phyloP scores from a whole-genome alignment of 73 alveolate genomes.

The Urostyla sp. region DNA sequence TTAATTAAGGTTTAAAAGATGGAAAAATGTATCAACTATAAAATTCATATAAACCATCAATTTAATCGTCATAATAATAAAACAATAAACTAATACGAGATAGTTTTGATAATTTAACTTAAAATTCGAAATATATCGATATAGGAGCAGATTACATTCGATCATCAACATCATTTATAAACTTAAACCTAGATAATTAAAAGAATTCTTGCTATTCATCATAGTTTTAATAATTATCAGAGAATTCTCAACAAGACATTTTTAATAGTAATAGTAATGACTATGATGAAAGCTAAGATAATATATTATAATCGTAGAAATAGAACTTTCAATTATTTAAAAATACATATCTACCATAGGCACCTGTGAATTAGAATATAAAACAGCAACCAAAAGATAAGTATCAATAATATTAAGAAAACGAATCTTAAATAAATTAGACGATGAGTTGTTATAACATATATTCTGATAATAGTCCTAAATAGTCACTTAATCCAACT shows the following conservation, averaged over 20 bases:
- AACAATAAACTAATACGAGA: no score
- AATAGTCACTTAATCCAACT: no score
- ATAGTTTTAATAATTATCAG: background rate
- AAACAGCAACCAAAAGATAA: background rate
- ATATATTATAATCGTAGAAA: background rate
- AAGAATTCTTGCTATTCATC: background rate
- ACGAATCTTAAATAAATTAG: no score
- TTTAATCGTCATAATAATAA: no score
- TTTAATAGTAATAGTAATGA: background rate
- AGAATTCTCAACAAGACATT: background rate
- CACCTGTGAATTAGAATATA: background rate
- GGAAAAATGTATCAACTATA: background rate
- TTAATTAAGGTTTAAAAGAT: background rate
- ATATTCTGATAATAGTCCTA: no score
- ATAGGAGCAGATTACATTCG: no score
- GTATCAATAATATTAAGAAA: background rate
- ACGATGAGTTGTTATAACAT: no score
- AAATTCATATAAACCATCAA: background rate
- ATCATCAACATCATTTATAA: no score
- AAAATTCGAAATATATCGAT: no score
- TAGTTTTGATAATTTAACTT: no score
- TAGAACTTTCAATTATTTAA: background rate
- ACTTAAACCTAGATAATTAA: no score
- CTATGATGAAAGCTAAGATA: background rate
- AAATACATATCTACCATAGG: conserved; percentile 10